phyloP scores from a whole-genome alignment of 2,329 filamentous ascomycete genomes.

The Fusarium sp. region DNA sequence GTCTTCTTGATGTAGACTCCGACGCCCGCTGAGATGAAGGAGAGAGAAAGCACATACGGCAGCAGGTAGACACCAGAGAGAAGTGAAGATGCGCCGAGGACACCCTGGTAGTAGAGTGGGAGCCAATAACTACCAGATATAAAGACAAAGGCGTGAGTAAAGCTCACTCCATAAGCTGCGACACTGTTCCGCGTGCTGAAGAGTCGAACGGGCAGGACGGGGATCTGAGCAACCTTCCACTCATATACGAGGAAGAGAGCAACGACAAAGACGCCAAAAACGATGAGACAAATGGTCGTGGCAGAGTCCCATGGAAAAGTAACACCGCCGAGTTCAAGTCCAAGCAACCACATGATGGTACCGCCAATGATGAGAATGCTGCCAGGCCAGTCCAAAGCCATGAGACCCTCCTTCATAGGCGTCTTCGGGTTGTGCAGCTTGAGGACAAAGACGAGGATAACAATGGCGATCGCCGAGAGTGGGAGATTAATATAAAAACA shows the following conservation, averaged over 20 bases:
- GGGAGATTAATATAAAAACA: slow-evolving; percentile 75
- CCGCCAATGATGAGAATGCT: slow-evolving; percentile 74
- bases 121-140: slow-evolving; percentile 83
- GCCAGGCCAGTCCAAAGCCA: slow-evolving; percentile 70
- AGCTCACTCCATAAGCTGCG: slow-evolving; percentile 72
- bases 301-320: slow-evolving; percentile 79
- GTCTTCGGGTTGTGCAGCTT: slow-evolving; percentile 76
- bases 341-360: slow-evolving; percentile 86
- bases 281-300: slow-evolving; percentile 79
- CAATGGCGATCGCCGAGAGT: slow-evolving; percentile 58
- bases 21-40: slow-evolving; percentile 67
- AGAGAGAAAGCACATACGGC: slow-evolving; percentile 75
- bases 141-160: slow-evolving; percentile 81
- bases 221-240: slow-evolving; percentile 77
- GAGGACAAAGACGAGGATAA: slow-evolving; percentile 68
- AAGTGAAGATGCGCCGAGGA: slow-evolving; percentile 74
- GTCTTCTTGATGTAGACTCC: slow-evolving; percentile 71
- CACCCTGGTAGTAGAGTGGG: slow-evolving; percentile 85
- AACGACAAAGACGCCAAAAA: slow-evolving; percentile 75
- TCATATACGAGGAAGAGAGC: slow-evolving; percentile 78
- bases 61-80: slow-evolving; percentile 80
- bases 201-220: slow-evolving; percentile 79
- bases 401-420: slow-evolving; percentile 68
- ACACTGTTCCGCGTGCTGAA: slow-evolving; percentile 75
- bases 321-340: slow-evolving; percentile 85